These are phyloP conservation scores for Xerocomus tenax DNA, from an alignment of 1,284 basidiomycete species.

Conservation along the genomic window DNA sequence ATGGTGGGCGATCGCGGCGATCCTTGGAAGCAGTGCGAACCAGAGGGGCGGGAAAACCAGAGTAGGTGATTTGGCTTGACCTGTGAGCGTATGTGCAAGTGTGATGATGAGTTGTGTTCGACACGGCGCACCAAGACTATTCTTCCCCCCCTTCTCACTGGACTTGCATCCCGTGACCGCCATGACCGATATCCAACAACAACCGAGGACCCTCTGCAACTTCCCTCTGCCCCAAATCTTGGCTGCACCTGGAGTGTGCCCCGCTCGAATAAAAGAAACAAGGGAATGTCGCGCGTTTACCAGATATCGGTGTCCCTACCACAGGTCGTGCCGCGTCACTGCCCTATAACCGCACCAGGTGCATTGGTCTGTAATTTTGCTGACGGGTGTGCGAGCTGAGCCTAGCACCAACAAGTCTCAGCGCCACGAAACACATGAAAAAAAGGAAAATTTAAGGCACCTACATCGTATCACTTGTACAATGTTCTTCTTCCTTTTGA, in stretches of 20 bases:
- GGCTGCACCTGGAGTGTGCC: constrained; percentile 51
- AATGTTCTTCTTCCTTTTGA: constrained; percentile 71
- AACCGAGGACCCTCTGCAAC: constrained; percentile 44
- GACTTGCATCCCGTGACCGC: constrained; percentile 26
- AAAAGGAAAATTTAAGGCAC: constrained; percentile 32
- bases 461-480: constrained; percentile 71
- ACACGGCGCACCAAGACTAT: constrained; percentile 42
- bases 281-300: constrained; percentile 45
- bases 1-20: constrained; percentile 19
- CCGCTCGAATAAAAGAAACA: constrained; percentile 40
- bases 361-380: constrained; percentile 42
- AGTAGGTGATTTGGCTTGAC: constrained; percentile 10
- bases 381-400: constrained; percentile 78
- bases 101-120: constrained; percentile 19
- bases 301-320: constrained; percentile 64
- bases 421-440: constrained; percentile 7
- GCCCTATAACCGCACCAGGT: constrained; percentile 49
- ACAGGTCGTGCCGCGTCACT: constrained; percentile 47
- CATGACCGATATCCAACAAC: constrained; percentile 35
- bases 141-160: constrained; percentile 14
- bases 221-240: constrained; percentile 56
- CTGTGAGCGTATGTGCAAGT: constrained; percentile 19
- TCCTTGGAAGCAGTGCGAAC: constrained; percentile 21
- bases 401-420: constrained; percentile 36
- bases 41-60: constrained; percentile 15